phyloP scores from a whole-genome alignment of 1,284 basidiomycete genomes.

The Leccinum insigne region DNA sequence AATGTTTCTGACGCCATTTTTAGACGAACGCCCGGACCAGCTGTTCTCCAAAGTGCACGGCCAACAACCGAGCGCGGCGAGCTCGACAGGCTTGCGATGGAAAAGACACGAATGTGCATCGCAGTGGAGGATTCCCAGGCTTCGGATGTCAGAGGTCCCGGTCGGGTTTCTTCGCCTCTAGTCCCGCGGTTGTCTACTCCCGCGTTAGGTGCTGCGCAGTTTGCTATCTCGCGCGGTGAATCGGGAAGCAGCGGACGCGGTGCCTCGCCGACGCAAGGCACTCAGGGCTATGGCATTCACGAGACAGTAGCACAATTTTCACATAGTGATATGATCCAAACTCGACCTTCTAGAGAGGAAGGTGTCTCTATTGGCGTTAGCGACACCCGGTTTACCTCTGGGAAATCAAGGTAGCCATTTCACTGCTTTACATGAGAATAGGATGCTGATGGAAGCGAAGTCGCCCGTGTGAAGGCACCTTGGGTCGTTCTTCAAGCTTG shows the following conservation, averaged over 20 bases:
- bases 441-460: constrained; percentile 6
- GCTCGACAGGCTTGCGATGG: not conserved
- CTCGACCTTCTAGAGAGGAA: not conserved
- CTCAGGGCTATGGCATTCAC: not conserved
- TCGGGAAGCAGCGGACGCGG: not conserved
- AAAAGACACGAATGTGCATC: not conserved
- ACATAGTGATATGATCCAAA: not conserved
- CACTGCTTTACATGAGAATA: not conserved
- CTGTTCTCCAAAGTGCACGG: not conserved
- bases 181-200: not conserved
- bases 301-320: not conserved
- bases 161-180: not conserved
- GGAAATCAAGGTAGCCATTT: constrained; percentile 4
- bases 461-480: not conserved
- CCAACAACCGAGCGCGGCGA: not conserved
- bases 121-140: not conserved
- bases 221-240: not conserved
- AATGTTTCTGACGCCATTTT: constrained; percentile 3
- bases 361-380: not conserved
- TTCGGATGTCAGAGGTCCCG: not conserved
- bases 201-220: not conserved
- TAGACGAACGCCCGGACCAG: constrained; percentile 4
- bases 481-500: not conserved
- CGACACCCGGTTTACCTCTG: not conserved
- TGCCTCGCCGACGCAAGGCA: not conserved